Percentiles rank a stretch among this genome's conserved stretches.
These are phyloP conservation scores for Phytophthora sojae DNA, from an alignment of 352 stramenopile species.

Conservation along the genomic window DNA sequence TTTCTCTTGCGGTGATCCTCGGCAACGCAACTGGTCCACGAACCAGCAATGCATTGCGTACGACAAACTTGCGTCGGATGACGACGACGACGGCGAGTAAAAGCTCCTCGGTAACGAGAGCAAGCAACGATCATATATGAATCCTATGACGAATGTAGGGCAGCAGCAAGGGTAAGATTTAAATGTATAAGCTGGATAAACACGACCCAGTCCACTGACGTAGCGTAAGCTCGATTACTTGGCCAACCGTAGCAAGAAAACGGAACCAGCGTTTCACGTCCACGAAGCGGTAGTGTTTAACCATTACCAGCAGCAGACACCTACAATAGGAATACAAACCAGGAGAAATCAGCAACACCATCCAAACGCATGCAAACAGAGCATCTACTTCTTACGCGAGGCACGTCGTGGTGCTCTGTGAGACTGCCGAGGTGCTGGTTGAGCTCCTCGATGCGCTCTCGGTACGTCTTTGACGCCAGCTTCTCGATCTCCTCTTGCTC, in stretches of 20 bases:
- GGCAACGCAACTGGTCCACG: slow-evolving; percentile 67
- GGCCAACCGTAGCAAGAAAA: background rate
- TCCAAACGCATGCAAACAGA: background rate
- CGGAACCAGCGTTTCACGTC: background rate
- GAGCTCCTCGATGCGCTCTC: slow-evolving; percentile 96
- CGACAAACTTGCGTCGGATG: slow-evolving; percentile 33
- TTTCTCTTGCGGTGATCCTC: slow-evolving; percentile 68
- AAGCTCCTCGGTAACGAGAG: background rate
- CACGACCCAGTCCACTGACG: slow-evolving; percentile 16
- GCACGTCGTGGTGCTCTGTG: slow-evolving; percentile 99
- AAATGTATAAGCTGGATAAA: slow-evolving; percentile 32
- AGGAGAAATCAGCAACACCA: background rate
- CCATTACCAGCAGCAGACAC: slow-evolving; percentile 92
- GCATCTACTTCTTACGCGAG: slow-evolving; percentile 75
- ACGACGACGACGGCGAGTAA: slow-evolving; percentile 42
- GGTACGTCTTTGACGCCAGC: slow-evolving; percentile 87
- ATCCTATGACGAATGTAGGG: slow-evolving; percentile 4
- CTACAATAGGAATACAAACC: slow-evolving; percentile 24
- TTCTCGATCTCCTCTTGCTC: slow-evolving; percentile 91
- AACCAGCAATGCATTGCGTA: slow-evolving; percentile 72
- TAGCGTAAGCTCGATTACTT: slow-evolving; percentile 1
- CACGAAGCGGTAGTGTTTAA: slow-evolving; percentile 42
- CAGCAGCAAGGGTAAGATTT: slow-evolving; percentile 22
- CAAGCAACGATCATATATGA: slow-evolving; percentile 13
- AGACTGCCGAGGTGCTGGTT: slow-evolving; percentile 96